Base-by-base conservation (phyloP, 805 yeast species). In the Metschnikowia peoriensis region DNA sequence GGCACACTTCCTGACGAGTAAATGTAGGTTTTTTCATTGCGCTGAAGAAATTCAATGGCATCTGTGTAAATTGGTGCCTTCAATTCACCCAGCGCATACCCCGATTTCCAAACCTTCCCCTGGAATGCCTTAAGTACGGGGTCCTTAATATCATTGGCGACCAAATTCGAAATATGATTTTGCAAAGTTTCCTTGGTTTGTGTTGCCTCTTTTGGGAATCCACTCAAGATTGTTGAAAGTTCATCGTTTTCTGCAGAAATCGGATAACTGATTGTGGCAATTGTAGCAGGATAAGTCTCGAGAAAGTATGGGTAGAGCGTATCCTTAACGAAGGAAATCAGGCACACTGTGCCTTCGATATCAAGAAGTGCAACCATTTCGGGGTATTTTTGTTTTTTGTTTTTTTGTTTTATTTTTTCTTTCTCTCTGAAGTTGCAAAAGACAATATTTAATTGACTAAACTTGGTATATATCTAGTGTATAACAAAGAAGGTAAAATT, bases 321-420 rank as follows among this genome's bases (percentile, higher is more conserved):
- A 29, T 88, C 91, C 61, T 88, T 87, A 41, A 92, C 98, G 64
- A 92, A 92, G 1, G 92, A 78, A 17, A 92, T 91, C 3, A 97
- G 92, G 64, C 97, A 92, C 32, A 92, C 84, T 0, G 97, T 92
- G 15, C 98, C 98, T 65, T 92, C 98, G 37, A 90, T 89, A 59
- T 89, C 96, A 6, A 91, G 74, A 1, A 87, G 66, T 9, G 81
- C 47, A 7, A 54, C 43, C 60, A 57, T 57, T 32, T 32, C 14
- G 2, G 14, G 3, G 6, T 4, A 6, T 32, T 12, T 32, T 32
- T 3, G 35, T 9, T 8, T 7, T 29, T 32, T 32, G 35, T 32
- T 32, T 32, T 9, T 32, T 32, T 32, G 3, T 32, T 32, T 4
- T 32, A 4, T 32, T 12, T 6, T 32, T 22, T 22, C 22, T 32